Conservation (phyloP, 2,329 filamentous ascomycete species). For the Claviceps pusilla region DNA sequence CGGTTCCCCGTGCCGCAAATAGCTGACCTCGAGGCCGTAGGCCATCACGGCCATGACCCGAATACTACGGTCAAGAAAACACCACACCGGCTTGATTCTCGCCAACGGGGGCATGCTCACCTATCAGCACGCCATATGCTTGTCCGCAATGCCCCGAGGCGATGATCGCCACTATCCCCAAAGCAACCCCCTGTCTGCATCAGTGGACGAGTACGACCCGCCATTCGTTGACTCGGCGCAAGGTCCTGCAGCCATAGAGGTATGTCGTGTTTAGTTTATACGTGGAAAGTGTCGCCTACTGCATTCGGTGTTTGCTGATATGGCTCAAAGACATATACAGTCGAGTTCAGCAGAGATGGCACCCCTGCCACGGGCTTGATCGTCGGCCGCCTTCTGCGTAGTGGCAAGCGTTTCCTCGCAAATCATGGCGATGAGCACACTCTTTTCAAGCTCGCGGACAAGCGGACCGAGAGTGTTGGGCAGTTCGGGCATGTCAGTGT, state of each 20-base stretch:
- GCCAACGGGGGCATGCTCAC: constrained; percentile 53
- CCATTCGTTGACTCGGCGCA: constrained; percentile 8
- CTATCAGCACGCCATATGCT: constrained; percentile 46
- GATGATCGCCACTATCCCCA: constrained; percentile 6
- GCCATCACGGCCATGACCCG: constrained; percentile 40
- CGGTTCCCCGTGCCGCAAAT: background rate
- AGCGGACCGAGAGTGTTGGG: constrained; percentile 10
- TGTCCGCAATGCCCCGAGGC: constrained; percentile 30
- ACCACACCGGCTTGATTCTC: constrained; percentile 39
- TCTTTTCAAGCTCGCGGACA: constrained; percentile 6
- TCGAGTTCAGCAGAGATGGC: constrained; percentile 15
- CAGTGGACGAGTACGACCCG: constrained; percentile 6
- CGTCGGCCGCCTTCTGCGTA: constrained; percentile 9
- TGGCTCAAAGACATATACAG: constrained; percentile 15
- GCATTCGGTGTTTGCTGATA: background rate
- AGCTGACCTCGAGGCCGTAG: constrained; percentile 3
- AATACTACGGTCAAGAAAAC: constrained; percentile 30
- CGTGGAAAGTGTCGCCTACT: too few species aligned
- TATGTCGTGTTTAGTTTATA: background rate
- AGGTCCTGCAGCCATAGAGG: constrained; percentile 14
- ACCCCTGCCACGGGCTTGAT: constrained; percentile 9
- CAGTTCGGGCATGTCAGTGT: constrained; percentile 4
- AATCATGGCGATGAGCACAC: constrained; percentile 14
- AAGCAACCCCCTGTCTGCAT: constrained; percentile 7
- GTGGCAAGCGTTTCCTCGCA: constrained; percentile 13